Base-by-base conservation (phyloP, 1,139 yeast species). In the Taphrina wiesneri region DNA sequence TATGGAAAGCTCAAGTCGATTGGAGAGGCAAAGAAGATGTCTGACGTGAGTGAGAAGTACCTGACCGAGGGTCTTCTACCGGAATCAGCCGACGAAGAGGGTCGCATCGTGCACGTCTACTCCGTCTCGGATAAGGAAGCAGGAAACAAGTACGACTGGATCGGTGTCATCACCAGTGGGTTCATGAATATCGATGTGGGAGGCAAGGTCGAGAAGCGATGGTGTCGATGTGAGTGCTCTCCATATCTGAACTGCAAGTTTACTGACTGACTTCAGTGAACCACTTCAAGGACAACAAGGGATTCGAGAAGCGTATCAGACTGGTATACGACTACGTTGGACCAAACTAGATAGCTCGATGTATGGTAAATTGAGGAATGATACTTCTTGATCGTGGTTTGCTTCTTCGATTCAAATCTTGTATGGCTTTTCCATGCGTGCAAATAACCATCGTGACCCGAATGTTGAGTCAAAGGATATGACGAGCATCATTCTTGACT, bases 261-360 rank as follows among this genome's bases (percentile, higher is more conserved):
- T 23, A 47, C 46, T 32, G 34, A 52, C 25, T 15, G 7, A 13
- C 17, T 9, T 21, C 26, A 54, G 59, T 54, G 49, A 54, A 54
- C 47, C 49, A 36, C 59, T 54, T 54, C 59, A 54, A 54, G 34
- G 59, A 54, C 34, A 54, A 41, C 59, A 54, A 54, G 49, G 59
- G 59, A 2, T 28, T 54, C 36, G 46, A 36, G 23, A 52, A 53
- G 30, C 30, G 47, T 5, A 53, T 60, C 41, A 36, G 64, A 36
- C 43, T 60, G 23, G 64, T 60, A 25, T 60, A 60, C 23, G 64
- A 60, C 52, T 60, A 51, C 25, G 64, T 41, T n/a, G 52, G 53
- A 13, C 53, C 39, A 23, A 32, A 45, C 23, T 57, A 45, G 30
- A 21, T 26, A 51, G 63, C 63, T 34, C 30, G 63, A 49, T 25